Percentiles rank a stretch among this genome's conserved stretches.
Conservation (phyloP, 164 flowering plant species). For the Chimonanthus salicifolius region DNA sequence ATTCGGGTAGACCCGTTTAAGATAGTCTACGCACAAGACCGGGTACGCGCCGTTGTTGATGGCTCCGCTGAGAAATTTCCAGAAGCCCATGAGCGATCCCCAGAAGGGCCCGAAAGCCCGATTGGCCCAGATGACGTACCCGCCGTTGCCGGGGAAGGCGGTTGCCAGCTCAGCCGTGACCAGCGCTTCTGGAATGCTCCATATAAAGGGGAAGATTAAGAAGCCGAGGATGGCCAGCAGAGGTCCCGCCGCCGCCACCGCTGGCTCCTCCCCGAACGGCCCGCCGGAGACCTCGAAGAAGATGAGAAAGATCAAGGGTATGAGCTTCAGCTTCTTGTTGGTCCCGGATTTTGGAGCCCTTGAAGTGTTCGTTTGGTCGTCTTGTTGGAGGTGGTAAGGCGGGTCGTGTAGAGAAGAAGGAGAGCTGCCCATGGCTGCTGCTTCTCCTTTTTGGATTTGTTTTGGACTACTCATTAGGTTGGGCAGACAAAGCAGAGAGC, state of each 20-base stretch:
- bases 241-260: constrained; percentile 83
- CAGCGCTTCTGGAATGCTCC: constrained; percentile 87
- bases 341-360: no score
- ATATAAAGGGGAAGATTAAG: constrained; percentile 78
- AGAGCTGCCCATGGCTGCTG: neutral
- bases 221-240: constrained; percentile 71
- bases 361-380: neutral
- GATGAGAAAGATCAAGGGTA: constrained; percentile 81
- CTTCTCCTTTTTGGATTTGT: neutral
- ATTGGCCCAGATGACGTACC: constrained; percentile 76
- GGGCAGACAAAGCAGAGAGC: no score
- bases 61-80: constrained; percentile 72
- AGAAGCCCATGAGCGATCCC: constrained; percentile 75
- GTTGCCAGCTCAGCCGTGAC: constrained; percentile 88
- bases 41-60: constrained; percentile 82
- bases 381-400: neutral
- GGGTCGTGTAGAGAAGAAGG: neutral
- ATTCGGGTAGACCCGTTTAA: constrained; percentile 41
- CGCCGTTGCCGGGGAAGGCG: constrained; percentile 79
- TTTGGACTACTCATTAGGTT: neutral
- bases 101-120: constrained; percentile 77
- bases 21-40: constrained; percentile 55
- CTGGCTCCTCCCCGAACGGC: constrained; percentile 79
- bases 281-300: constrained; percentile 93
- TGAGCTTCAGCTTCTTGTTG: constrained; percentile 26